phyloP scores from a whole-genome alignment of 345 rosid species.

The Limnanthes douglasii region DNA sequence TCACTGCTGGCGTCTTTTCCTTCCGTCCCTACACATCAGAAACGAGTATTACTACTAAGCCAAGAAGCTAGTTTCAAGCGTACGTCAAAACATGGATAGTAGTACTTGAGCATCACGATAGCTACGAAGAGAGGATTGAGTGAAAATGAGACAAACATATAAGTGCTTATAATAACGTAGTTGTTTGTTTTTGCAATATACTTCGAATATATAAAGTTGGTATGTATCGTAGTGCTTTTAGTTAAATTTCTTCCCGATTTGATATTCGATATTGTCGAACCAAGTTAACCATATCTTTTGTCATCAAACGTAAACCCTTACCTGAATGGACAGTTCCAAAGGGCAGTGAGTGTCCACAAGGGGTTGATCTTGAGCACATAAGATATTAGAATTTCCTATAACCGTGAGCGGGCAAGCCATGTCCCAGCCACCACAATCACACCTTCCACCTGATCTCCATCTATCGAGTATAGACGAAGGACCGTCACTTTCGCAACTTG shows the following conservation, averaged over 20 bases:
- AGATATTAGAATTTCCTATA: conserved; percentile 35
- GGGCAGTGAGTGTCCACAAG: conserved; percentile 29
- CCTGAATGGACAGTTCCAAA: conserved; percentile 59
- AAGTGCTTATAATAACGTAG: too few relatives aligned
- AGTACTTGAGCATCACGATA: too few relatives aligned
- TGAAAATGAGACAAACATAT: too few relatives aligned
- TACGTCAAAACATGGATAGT: too few relatives aligned
- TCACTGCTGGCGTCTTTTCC: conserved; percentile 57
- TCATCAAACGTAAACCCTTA: conserved; percentile 11
- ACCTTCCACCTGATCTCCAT: conserved; percentile 90
- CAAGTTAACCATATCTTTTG: neutral
- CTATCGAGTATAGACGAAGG: conserved; percentile 71
- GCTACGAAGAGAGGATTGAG: too few relatives aligned
- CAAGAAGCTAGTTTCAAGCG: too few relatives aligned
- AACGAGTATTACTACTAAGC: too few relatives aligned
- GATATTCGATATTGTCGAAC: neutral
- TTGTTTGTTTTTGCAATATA: too few relatives aligned
- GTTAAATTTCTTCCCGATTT: neutral
- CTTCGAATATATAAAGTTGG: too few relatives aligned
- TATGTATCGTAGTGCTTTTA: too few relatives aligned
- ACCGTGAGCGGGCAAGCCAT: conserved; percentile 82
- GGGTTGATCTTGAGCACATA: conserved; percentile 29
- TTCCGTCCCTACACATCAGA: conserved; percentile 46
- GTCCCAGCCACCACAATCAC: conserved; percentile 99
- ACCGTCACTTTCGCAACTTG: conserved; percentile 33